Conservation (phyloP, 345 rosid species). For the Eucalyptus regnans region DNA sequence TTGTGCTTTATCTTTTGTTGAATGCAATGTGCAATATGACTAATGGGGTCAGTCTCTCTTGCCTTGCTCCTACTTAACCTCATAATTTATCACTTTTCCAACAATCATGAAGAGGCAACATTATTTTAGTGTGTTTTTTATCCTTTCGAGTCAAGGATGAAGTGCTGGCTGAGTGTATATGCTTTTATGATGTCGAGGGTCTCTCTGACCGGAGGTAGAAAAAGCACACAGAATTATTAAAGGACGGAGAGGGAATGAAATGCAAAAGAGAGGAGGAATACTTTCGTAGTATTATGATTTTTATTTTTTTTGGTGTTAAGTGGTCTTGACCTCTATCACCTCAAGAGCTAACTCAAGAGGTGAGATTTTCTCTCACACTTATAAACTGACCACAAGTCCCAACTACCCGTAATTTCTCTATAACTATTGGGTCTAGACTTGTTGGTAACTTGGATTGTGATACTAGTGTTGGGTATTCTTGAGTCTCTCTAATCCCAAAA, state of each 20-base stretch:
- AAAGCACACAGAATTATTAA: not conserved
- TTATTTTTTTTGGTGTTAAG: too few relatives aligned
- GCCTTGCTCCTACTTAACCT: not conserved
- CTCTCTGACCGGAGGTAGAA: not conserved
- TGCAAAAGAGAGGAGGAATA: not conserved
- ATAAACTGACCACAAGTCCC: too few relatives aligned
- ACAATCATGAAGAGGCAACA: not conserved
- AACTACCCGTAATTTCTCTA: too few relatives aligned
- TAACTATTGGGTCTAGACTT: too few relatives aligned
- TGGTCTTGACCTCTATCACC: too few relatives aligned
- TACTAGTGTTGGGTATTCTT: too few relatives aligned
- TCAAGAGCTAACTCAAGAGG: too few relatives aligned
- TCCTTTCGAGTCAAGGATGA: not conserved
- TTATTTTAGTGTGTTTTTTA: not conserved
- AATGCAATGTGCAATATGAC: not conserved
- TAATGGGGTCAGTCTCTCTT: not conserved
- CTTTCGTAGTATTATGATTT: not conserved
- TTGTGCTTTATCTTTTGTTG: not conserved
- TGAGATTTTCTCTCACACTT: too few relatives aligned
- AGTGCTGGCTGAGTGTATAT: not conserved
- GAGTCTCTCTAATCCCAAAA: too few relatives aligned
- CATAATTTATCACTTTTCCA: not conserved
- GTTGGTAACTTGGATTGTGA: too few relatives aligned
- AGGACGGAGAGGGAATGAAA: not conserved
- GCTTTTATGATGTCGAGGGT: not conserved